Percentiles rank a stretch among this genome's conserved stretches.
phyloP scores from a whole-genome alignment of 169 alveolate species.

The Eimeria sp. region DNA sequence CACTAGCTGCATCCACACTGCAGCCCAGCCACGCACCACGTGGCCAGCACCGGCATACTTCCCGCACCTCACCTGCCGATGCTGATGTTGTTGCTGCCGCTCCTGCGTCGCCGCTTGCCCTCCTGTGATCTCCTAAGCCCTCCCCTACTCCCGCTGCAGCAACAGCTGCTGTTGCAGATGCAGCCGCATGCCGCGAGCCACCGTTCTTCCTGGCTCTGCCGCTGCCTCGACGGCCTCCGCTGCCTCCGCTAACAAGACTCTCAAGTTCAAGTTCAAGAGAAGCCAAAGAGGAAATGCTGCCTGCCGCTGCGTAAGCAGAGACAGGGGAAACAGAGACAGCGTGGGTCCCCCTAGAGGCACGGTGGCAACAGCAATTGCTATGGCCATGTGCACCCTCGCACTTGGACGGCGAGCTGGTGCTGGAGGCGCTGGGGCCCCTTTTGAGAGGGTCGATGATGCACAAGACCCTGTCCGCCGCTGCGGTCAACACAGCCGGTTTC shows the following conservation, averaged over 20 bases:
- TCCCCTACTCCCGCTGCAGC: constrained; percentile 38
- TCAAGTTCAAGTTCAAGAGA: constrained; percentile 60
- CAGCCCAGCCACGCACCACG: constrained; percentile 48
- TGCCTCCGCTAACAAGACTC: constrained; percentile 67
- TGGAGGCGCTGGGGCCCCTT: not conserved
- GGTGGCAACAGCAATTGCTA: constrained; percentile 21
- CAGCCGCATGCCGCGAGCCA: constrained; percentile 38
- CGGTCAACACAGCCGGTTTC: constrained; percentile 52
- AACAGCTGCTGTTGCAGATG: constrained; percentile 13
- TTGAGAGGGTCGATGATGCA: constrained; percentile 33
- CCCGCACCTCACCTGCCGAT: constrained; percentile 66
- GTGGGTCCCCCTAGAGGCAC: not conserved
- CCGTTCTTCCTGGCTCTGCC: constrained; percentile 53
- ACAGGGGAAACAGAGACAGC: constrained; percentile 26
- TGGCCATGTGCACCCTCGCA: not conserved
- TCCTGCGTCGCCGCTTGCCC: constrained; percentile 35
- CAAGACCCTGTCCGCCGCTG: constrained; percentile 45
- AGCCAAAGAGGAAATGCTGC: constrained; percentile 60
- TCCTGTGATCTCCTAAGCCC: constrained; percentile 36
- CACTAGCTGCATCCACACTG: constrained; percentile 73
- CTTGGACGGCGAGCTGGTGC: not conserved
- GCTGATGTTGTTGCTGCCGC: constrained; percentile 68
- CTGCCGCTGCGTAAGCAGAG: constrained; percentile 11
- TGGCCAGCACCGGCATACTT: constrained; percentile 31
- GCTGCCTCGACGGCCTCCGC: constrained; percentile 75